phyloP scores from a whole-genome alignment of 73 alveolate genomes.

The Breviolum minutum region DNA sequence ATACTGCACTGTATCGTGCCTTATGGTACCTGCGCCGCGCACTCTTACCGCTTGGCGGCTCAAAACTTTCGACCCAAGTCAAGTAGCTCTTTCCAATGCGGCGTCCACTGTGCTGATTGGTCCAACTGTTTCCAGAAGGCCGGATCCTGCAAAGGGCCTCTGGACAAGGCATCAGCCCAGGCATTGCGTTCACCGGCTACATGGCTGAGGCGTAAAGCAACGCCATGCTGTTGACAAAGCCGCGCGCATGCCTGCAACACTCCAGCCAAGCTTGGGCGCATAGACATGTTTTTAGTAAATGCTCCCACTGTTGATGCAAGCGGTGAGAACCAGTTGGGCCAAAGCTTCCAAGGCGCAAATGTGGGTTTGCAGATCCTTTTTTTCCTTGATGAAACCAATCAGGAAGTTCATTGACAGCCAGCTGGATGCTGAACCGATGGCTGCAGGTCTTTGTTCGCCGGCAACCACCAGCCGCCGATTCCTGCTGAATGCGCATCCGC shows the following conservation, averaged over 20 bases:
- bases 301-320: not conserved
- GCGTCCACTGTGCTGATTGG: not conserved
- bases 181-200: conserved; percentile 8
- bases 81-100: not conserved
- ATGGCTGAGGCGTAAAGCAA: not conserved
- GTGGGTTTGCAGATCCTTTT: not conserved
- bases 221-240: not conserved
- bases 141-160: not conserved
- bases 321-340: conserved; percentile 16
- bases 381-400: not conserved
- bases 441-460: not conserved
- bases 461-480: conserved; percentile 20
- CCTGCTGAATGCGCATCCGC: not conserved
- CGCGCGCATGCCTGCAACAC: not conserved
- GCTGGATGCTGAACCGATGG: not conserved
- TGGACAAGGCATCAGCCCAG: conserved; percentile 12
- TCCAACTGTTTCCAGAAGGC: not conserved
- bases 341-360: conserved; percentile 14
- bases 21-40: too few relatives aligned
- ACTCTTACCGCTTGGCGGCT: not conserved
- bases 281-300: not conserved
- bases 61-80: not conserved
- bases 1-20: too few relatives aligned
- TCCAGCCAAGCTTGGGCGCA: not conserved
- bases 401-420: not conserved